Conservation (phyloP, 2,329 filamentous ascomycete species). For the Fusarium pseudonygamai region DNA sequence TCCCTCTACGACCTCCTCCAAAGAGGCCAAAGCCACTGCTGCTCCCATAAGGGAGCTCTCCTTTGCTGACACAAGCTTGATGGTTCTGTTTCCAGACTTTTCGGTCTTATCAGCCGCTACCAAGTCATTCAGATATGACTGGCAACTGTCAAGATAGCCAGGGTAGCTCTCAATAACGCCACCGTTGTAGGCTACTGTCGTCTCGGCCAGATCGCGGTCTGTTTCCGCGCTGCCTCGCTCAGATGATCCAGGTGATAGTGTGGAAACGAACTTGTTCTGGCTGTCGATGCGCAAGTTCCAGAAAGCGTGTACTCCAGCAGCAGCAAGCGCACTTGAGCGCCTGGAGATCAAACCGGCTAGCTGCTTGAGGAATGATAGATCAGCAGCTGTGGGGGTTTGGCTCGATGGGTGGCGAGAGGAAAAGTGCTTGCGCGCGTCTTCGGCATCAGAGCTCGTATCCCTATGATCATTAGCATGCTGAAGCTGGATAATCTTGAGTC, state of each 20-base stretch:
- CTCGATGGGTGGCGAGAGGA: slow-evolving; percentile 59
- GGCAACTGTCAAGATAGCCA: slow-evolving; percentile 68
- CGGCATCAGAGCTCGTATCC: slow-evolving; percentile 55
- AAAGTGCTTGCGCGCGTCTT: slow-evolving; percentile 60
- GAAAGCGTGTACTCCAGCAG: slow-evolving; percentile 66
- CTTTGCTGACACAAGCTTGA: slow-evolving; percentile 73
- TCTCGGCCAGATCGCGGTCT: slow-evolving; percentile 58
- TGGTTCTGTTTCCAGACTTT: slow-evolving; percentile 52
- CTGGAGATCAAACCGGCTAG: slow-evolving; percentile 65
- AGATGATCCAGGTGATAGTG: slow-evolving; percentile 45
- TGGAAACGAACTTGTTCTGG: slow-evolving; percentile 50
- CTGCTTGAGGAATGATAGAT: slow-evolving; percentile 62
- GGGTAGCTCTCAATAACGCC: slow-evolving; percentile 84
- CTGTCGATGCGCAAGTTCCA: slow-evolving; percentile 65
- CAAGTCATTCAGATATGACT: slow-evolving; percentile 70
- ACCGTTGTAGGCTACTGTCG: slow-evolving; percentile 79
- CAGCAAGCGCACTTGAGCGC: slow-evolving; percentile 68
- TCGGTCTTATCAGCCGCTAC: slow-evolving; percentile 47
- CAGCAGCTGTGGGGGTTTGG: slow-evolving; percentile 52
- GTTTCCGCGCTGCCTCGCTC: slow-evolving; percentile 59
- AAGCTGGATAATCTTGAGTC: too few relatives aligned
- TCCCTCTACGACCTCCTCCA: slow-evolving; percentile 39
- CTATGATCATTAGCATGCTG: slow-evolving; percentile 47
- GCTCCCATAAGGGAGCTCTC: slow-evolving; percentile 81
- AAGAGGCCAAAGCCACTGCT: slow-evolving; percentile 71